These are phyloP conservation scores for Aspergillus arachidicola DNA, from an alignment of 2,329 filamentous ascomycete genomes.

Conservation along the genomic window DNA sequence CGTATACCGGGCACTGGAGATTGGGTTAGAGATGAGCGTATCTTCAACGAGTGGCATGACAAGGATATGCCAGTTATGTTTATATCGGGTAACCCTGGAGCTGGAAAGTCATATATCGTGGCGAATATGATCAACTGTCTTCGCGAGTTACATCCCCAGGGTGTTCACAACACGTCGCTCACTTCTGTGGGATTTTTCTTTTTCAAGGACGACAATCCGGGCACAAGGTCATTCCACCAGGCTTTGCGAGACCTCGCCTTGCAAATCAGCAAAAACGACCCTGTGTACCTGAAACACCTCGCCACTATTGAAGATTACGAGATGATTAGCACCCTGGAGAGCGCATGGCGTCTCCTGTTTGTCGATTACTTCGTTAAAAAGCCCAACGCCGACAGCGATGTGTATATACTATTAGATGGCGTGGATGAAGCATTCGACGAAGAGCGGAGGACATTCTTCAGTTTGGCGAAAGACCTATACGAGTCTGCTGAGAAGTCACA, in stretches of 20 bases:
- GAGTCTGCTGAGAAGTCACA: conserved; percentile 19
- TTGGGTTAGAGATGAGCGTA: conserved; percentile 48
- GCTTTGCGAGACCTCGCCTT: conserved; percentile 52
- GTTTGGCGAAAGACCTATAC: conserved; percentile 35
- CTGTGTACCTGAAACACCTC: conserved; percentile 49
- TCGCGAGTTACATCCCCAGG: conserved; percentile 36
- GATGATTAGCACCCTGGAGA: conserved; percentile 49
- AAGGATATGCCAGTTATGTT: conserved; percentile 47
- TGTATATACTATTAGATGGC: conserved; percentile 52
- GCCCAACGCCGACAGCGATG: conserved; percentile 30
- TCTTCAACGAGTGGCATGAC: conserved; percentile 44
- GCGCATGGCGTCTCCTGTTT: conserved; percentile 48
- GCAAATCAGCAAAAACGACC: conserved; percentile 51
- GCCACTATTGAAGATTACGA: conserved; percentile 39
- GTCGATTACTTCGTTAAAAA: conserved; percentile 42
- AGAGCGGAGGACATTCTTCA: conserved; percentile 43
- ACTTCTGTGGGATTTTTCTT: conserved; percentile 51
- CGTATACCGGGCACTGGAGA: conserved; percentile 49
- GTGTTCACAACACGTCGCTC: conserved; percentile 15
- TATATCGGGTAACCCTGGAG: conserved; percentile 49
- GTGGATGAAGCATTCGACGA: conserved; percentile 49
- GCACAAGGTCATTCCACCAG: conserved; percentile 50
- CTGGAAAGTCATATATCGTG: conserved; percentile 52
- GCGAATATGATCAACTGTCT: conserved; percentile 47
- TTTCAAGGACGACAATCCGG: conserved; percentile 52